Evolutionary conservation across 169 alveolate genomes (phyloP).

Genomic region (Cryptosporidium viatorum): DNA sequence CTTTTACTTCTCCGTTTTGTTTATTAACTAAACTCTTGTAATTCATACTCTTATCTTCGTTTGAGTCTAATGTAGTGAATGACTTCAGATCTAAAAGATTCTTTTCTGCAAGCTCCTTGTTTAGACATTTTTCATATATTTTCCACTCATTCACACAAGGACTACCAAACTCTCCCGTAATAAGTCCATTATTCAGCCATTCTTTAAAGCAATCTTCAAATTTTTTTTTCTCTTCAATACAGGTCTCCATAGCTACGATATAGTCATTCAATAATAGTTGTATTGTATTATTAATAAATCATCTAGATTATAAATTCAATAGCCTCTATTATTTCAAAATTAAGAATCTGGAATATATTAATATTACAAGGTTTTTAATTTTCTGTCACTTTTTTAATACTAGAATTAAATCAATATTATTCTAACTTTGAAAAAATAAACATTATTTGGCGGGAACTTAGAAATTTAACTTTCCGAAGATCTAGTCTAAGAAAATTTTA

Average conservation of each 20-base stretch:
- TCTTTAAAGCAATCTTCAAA: slow-evolving; percentile 35
- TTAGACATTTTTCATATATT: slow-evolving; percentile 14
- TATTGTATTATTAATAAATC: too few relatives aligned
- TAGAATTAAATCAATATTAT: too few relatives aligned
- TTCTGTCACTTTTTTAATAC: too few relatives aligned
- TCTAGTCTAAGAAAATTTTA: background rate
- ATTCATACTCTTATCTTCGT: background rate
- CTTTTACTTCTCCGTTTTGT: background rate
- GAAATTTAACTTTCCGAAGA: background rate
- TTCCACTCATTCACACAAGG: slow-evolving; percentile 49
- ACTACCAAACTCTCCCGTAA: slow-evolving; percentile 6
- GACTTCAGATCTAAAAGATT: slow-evolving; percentile 8
- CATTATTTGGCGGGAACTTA: background rate
- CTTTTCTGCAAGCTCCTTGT: slow-evolving; percentile 19
- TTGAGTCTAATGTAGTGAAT: background rate
- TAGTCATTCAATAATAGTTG: background rate
- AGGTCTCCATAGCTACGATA: slow-evolving; percentile 9
- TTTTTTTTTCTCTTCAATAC: slow-evolving; percentile 26
- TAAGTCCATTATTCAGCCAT: slow-evolving; percentile 16
- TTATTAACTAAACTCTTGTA: background rate
- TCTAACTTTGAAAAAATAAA: background rate
- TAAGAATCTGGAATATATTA: background rate
- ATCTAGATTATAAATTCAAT: background rate
- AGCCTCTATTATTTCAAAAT: too few relatives aligned
- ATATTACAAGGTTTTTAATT: too few relatives aligned